phyloP scores from a whole-genome alignment of 1,139 yeast genomes.

The Geotrichum fermentans region DNA sequence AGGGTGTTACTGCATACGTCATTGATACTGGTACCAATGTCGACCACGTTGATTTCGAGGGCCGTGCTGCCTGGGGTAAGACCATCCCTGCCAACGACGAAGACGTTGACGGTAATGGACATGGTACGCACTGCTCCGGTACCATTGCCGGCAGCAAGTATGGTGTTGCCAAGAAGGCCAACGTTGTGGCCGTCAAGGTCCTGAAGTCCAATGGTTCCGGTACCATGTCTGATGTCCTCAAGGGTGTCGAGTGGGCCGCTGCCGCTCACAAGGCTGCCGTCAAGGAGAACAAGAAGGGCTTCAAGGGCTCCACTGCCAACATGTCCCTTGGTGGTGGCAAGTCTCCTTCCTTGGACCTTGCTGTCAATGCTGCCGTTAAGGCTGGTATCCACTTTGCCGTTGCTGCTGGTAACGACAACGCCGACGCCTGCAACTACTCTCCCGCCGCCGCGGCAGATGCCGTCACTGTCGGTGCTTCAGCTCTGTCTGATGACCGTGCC shows the following conservation, averaged over 20 bases:
- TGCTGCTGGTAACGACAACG: constrained; percentile 65
- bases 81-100: constrained; percentile 81
- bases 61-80: constrained; percentile 92
- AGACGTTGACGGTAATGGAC: constrained; percentile 90
- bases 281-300: constrained; percentile 45
- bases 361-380: constrained; percentile 56
- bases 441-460: constrained; percentile 61
- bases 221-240: constrained; percentile 46
- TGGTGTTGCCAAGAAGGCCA: constrained; percentile 63
- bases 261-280: constrained; percentile 37
- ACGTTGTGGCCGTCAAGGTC: constrained; percentile 55
- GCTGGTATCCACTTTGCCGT: constrained; percentile 60
- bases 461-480: constrained; percentile 58
- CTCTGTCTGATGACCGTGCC: constrained; percentile 48
- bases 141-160: constrained; percentile 55
- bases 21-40: constrained; percentile 87
- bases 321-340: constrained; percentile 63
- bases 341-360: constrained; percentile 48
- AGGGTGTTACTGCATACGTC: constrained; percentile 80
- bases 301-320: constrained; percentile 54
- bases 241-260: constrained; percentile 45
- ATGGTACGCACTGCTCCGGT: constrained; percentile 63
- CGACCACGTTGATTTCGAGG: constrained; percentile 72
- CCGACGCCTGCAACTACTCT: constrained; percentile 57
- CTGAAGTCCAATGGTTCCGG: constrained; percentile 49